Evolutionary conservation across 2,329 filamentous ascomycete species (phyloP).

Genomic region (Fusarium sp.): DNA sequence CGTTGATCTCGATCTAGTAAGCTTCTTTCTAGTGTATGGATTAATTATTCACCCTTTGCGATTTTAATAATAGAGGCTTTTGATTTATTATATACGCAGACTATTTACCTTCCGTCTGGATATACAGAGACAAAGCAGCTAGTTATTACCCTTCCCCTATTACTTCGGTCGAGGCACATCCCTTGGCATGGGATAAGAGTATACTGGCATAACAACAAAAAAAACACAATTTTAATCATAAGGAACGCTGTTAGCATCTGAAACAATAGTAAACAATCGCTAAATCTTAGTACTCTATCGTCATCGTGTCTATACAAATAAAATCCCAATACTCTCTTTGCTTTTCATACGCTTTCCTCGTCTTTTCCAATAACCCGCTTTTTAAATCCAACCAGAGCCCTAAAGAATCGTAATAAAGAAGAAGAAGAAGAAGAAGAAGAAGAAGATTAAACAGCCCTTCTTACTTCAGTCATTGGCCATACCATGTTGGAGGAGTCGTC

Average conservation of each 20-base stretch:
- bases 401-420: neutral
- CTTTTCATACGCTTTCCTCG: neutral
- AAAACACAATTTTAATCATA: neutral
- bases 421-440: neutral
- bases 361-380: neutral
- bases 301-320: neutral
- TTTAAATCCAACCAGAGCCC: neutral
- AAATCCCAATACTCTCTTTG: neutral
- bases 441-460: neutral
- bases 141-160: no score
- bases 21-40: neutral
- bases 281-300: neutral
- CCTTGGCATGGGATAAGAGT: no score
- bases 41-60: no score
- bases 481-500: constrained; percentile 68
- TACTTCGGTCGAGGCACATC: no score
- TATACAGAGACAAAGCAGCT: no score
- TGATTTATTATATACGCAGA: no score
- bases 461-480: constrained; percentile 21
- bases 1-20: neutral
- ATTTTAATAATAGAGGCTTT: no score
- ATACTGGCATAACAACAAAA: no score
- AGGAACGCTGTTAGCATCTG: neutral
- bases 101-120: no score
- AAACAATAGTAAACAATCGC: neutral